phyloP scores from a whole-genome alignment of 176 grass and related monocot genomes.

The Aegilops speltoides region DNA sequence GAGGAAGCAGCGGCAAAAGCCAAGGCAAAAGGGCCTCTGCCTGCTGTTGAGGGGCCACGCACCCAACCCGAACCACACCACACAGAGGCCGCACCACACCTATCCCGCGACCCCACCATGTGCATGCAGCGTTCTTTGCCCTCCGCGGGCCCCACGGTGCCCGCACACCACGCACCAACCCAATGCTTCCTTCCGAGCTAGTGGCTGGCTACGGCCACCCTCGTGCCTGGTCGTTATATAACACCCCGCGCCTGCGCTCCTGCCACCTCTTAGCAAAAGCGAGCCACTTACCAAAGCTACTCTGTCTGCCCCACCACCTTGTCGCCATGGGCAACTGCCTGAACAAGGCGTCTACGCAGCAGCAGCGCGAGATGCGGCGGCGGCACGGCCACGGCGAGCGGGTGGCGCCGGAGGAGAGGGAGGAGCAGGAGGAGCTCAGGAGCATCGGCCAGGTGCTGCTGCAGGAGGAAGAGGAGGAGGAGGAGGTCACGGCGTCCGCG shows the following conservation, averaged over 20 bases:
- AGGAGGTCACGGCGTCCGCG: background rate
- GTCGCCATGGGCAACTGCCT: conserved; percentile 57
- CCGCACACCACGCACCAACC: background rate
- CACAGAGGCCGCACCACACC: background rate
- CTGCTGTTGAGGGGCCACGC: background rate
- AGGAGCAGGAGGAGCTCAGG: background rate
- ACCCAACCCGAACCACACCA: background rate
- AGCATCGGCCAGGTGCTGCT: conserved; percentile 21
- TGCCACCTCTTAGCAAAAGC: conserved; percentile 1
- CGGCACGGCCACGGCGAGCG: background rate
- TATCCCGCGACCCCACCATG: conserved; percentile 18
- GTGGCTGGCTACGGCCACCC: too few relatives aligned
- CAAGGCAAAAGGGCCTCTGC: background rate
- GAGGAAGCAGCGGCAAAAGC: background rate
- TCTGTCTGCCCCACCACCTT: background rate
- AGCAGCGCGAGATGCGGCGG: background rate
- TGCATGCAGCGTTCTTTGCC: background rate
- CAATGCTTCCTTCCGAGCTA: background rate
- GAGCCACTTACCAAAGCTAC: background rate
- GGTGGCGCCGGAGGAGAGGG: background rate
- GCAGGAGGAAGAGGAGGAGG: background rate
- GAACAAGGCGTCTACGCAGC: background rate
- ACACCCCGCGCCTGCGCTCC: background rate
- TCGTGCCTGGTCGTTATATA: background rate
- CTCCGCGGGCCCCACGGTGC: background rate